Percentiles rank a stretch among this genome's conserved stretches.
These are phyloP conservation scores for Alternaria sp. DNA, from an alignment of 2,329 filamentous ascomycete species.

Conservation along the genomic window DNA sequence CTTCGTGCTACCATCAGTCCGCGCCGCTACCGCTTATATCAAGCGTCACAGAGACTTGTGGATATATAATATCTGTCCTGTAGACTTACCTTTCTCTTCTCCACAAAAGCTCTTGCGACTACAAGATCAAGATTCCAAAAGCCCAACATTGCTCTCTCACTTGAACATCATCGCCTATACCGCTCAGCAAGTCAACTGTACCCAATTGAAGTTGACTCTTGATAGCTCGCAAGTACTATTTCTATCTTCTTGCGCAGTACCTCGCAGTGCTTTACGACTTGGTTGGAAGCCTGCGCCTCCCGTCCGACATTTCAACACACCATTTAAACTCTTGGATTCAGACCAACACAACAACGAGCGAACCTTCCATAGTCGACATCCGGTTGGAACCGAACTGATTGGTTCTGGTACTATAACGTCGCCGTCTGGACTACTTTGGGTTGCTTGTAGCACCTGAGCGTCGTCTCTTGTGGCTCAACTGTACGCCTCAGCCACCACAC, in stretches of 20 bases:
- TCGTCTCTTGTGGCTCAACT: conserved; percentile 1
- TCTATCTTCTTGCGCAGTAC: background rate
- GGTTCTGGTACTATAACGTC: background rate
- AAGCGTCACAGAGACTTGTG: conserved; percentile 6
- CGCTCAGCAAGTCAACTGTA: background rate
- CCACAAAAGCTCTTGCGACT: conserved; percentile 1
- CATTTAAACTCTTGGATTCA: background rate
- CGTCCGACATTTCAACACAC: background rate
- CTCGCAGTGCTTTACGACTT: background rate
- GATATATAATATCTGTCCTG: background rate
- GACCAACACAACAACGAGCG: background rate
- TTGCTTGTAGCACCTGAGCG: background rate
- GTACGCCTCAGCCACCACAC: background rate
- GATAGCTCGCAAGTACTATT: background rate
- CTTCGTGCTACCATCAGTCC: background rate
- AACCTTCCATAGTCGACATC: background rate
- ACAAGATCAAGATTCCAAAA: conserved; percentile 7
- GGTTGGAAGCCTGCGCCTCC: background rate
- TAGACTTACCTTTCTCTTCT: conserved; percentile 1
- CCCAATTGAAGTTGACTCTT: background rate
- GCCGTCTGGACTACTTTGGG: background rate
- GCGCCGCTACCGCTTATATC: conserved; percentile 11
- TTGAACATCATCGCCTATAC: conserved; percentile 7
- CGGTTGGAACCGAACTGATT: background rate
- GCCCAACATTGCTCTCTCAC: conserved; percentile 16